A percentile compares a stretch with the other conserved stretches of the same genome.
Conservation (phyloP, 495 filamentous ascomycete genomes). For the Talaromyces stipitatus region DNA sequence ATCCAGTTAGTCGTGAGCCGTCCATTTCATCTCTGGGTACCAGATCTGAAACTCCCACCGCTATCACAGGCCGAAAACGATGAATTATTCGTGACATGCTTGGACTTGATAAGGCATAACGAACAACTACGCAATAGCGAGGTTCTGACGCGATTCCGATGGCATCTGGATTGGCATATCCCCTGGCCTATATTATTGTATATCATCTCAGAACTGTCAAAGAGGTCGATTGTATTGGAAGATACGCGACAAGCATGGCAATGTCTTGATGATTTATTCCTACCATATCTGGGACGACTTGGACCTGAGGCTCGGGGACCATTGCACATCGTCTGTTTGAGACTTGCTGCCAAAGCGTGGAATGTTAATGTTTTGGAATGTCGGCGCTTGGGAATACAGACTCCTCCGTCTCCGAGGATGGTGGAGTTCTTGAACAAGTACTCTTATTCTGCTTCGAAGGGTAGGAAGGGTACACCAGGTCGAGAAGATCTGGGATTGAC, state of each 20-base stretch:
- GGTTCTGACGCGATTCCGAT: neutral
- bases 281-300: neutral
- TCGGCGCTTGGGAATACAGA: neutral
- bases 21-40: neutral
- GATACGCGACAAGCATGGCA: neutral
- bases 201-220: neutral
- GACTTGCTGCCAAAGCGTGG: slow-evolving; percentile 1
- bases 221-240: neutral
- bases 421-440: neutral
- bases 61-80: neutral
- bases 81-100: neutral
- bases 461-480: neutral
- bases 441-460: neutral
- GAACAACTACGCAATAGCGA: neutral
- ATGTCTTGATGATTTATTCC: neutral
- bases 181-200: neutral
- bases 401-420: neutral
- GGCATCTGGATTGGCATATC: slow-evolving; percentile 1
- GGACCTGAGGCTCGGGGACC: neutral
- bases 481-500: neutral
- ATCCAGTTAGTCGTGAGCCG: neutral
- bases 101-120: neutral
- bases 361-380: neutral
- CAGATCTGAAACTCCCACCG: neutral
- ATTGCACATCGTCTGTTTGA: neutral